phyloP scores from a whole-genome alignment of 2,329 filamentous ascomycete genomes.

The Mariannaea sp. region DNA sequence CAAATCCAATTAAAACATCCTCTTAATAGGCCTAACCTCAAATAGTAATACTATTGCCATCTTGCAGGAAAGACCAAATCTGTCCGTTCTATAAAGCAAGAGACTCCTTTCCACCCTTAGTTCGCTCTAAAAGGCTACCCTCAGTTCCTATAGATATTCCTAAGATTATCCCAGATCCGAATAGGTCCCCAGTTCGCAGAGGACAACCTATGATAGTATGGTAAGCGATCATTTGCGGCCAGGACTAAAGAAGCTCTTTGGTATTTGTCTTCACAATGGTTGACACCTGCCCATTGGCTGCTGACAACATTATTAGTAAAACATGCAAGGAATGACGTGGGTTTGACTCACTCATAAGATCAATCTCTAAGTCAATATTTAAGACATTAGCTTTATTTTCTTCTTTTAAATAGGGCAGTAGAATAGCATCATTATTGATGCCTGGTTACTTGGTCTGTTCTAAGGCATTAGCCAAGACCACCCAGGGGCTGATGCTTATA shows the following conservation, averaged over 20 bases:
- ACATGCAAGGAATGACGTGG: too few species aligned
- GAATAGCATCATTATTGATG: conserved; percentile 38
- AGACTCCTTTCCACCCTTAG: conserved; percentile 66
- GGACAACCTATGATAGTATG: conserved; percentile 78
- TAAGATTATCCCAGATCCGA: conserved; percentile 76
- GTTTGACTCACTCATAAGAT: not conserved
- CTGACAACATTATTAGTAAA: too few species aligned
- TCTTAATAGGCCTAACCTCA: conserved; percentile 21
- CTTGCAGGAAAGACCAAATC: conserved; percentile 28
- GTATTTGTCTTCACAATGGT: conserved; percentile 32
- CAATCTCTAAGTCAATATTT: conserved; percentile 45
- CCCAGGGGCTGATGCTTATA: conserved; percentile 65
- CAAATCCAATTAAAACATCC: conserved; percentile 27
- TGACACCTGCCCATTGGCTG: conserved; percentile 35
- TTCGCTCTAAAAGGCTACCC: conserved; percentile 75
- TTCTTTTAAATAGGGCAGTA: conserved; percentile 59
- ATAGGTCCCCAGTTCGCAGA: conserved; percentile 71
- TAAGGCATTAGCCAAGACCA: conserved; percentile 64
- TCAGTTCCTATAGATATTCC: conserved; percentile 66
- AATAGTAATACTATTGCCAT: conserved; percentile 28
- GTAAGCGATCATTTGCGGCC: conserved; percentile 82
- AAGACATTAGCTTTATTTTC: conserved; percentile 43
- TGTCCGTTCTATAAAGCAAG: conserved; percentile 68
- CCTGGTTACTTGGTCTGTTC: conserved; percentile 30
- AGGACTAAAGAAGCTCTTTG: conserved; percentile 70